Evolutionary conservation across 148 eudicot genomes (phyloP).

Genomic region (Rhododendron griersonianum): DNA sequence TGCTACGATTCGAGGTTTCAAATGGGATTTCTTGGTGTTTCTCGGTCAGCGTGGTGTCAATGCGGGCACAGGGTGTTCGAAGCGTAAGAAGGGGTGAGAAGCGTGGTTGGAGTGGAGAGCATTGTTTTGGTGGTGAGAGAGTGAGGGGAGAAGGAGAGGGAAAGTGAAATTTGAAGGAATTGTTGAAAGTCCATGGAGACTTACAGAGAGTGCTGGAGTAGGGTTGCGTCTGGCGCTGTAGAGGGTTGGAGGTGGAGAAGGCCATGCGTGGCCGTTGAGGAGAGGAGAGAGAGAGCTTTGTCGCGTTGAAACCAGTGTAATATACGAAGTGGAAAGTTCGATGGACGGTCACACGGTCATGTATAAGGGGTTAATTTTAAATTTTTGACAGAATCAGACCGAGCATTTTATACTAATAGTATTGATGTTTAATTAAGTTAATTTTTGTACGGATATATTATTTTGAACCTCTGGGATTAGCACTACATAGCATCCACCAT

Average conservation of each 20-base stretch:
- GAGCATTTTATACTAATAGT: too few species aligned
- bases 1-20: constrained; percentile 13
- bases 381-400: too few species aligned
- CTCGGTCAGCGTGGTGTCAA: constrained; percentile 12
- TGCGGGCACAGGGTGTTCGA: constrained; percentile 24
- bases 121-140: constrained; percentile 31
- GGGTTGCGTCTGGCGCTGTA: constrained; percentile 14
- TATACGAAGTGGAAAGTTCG: too few species aligned
- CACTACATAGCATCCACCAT: background rate
- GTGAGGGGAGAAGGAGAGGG: constrained; percentile 17
- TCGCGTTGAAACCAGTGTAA: constrained; percentile 8
- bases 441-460: too few species aligned
- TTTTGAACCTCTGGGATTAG: too few species aligned
- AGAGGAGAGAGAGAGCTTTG: background rate
- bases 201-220: constrained; percentile 42
- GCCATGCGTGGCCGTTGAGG: constrained; percentile 67
- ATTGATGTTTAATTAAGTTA: too few species aligned
- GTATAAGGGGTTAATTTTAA: too few species aligned
- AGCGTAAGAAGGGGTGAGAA: constrained; percentile 26
- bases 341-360: too few species aligned
- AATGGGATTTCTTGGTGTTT: constrained; percentile 21
- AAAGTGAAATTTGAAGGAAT: constrained; percentile 29
- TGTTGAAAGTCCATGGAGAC: constrained; percentile 28
- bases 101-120: background rate
- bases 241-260: constrained; percentile 38